Conservation (phyloP, 176 grass and related monocot species). For the Aegilops umbellulata region DNA sequence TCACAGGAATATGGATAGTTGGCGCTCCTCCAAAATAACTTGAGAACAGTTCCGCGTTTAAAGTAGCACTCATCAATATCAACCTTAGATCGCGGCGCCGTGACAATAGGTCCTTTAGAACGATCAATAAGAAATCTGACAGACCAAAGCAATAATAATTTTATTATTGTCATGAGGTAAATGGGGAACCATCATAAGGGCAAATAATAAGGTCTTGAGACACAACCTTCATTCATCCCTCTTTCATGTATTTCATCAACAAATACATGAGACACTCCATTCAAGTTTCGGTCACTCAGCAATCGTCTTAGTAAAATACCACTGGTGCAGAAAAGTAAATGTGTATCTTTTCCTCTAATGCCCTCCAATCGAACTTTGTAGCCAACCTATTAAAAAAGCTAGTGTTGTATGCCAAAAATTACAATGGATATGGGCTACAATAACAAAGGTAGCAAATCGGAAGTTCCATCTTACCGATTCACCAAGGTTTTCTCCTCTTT, state of each 20-base stretch:
- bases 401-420: conserved; percentile 57
- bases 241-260: conserved; percentile 99
- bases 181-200: neutral
- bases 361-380: conserved; percentile 99
- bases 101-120: conserved; percentile 85
- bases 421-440: conserved; percentile 34
- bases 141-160: conserved; percentile 1
- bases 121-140: conserved; percentile 96
- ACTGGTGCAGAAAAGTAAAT: conserved; percentile 98
- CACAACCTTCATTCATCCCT: conserved; percentile 99
- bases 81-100: conserved; percentile 87
- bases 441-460: neutral
- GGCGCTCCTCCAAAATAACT: conserved; percentile 89
- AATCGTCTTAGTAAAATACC: conserved; percentile 94
- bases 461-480: conserved; percentile 62
- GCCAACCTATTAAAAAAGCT: conserved; percentile 87
- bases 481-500: conserved; percentile 94
- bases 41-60: conserved; percentile 97
- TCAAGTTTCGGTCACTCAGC: conserved; percentile 85
- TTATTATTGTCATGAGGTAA: conserved; percentile 11
- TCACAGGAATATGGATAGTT: conserved; percentile 95
- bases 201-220: neutral
- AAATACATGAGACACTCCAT: conserved; percentile 96
- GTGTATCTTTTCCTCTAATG: conserved; percentile 95
- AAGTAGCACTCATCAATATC: conserved; percentile 98